These are phyloP conservation scores for Kazachstania viticola DNA, from an alignment of 805 yeast genomes.

Conservation along the genomic window DNA sequence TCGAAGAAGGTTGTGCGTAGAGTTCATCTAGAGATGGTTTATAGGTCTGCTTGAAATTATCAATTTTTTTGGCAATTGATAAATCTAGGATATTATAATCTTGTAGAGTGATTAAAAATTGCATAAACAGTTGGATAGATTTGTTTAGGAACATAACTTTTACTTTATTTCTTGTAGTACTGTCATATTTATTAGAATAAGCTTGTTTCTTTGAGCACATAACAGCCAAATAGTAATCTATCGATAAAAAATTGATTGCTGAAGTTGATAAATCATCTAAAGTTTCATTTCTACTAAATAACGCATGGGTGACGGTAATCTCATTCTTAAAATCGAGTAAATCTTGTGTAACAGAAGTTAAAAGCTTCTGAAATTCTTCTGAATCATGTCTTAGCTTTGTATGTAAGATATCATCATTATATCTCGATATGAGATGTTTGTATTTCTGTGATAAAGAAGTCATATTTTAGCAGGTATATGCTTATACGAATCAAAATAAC, in stretches of 20 bases:
- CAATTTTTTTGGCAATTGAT: conserved; percentile 29
- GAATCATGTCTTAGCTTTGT: conserved; percentile 32
- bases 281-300: conserved; percentile 64
- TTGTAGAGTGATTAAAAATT: conserved; percentile 34
- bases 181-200: conserved; percentile 6
- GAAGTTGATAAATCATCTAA: conserved; percentile 57
- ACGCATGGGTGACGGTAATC: conserved; percentile 34
- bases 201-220: conserved; percentile 23
- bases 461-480: too few species aligned
- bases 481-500: too few species aligned
- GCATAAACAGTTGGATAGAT: conserved; percentile 34
- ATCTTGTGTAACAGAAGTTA: conserved; percentile 30
- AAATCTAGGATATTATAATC: conserved; percentile 35
- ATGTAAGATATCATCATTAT: conserved; percentile 12
- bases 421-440: too few species aligned
- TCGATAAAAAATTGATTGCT: conserved; percentile 46
- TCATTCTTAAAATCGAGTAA: conserved; percentile 34
- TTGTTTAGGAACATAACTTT: conserved; percentile 29
- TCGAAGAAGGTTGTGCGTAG: conserved; percentile 10
- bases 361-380: conserved; percentile 28
- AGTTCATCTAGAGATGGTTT: conserved; percentile 30
- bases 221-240: conserved; percentile 49
- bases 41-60: conserved; percentile 30
- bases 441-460: too few species aligned
- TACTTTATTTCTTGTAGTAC: conserved; percentile 12